Evolutionary conservation across 2,329 filamentous ascomycete genomes (phyloP), one percentile per base, ranked within the genome.

Genomic region (Stachybotrys chartarum): DNA sequence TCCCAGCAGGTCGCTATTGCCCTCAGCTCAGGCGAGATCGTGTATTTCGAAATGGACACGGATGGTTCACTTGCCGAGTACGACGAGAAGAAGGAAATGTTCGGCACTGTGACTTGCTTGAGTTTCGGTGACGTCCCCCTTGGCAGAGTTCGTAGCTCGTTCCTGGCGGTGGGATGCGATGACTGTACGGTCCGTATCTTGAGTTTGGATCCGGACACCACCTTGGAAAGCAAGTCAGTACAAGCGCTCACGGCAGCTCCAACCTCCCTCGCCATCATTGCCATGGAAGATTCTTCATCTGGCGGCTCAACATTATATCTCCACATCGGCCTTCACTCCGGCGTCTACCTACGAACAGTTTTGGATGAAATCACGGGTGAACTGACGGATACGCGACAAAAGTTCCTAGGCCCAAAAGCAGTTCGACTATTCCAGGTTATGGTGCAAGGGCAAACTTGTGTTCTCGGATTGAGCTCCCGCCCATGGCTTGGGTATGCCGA

Each of bases 401-500:
- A 95, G 55, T 99, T 99, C 72, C 78, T 99, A 8, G 95, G 95
- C 0, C 88, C 92, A 0, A 94, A 94, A 63, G 84, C 90, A 31
- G 92, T 96, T 48, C 91, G 90, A 62, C 80, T 99, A 3, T 97
- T 96, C 70, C 86, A 89, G 61, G 91, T 97, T n/a, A 88, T 87
- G 6, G 90, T 97, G 8, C 86, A 94, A 65, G 86, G 86, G 17
- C 88, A 91, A 61, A 87, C 88, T 6, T 91, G 91, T 47, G 88
- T 97, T 14, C 79, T 99, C 53, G 93, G 90, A 3, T 80, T 97
- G 54, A 97, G 91, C 69, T 95, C 92, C 16, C 85, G 93, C 55
- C 89, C 94, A n/a, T 99, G 93, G 92, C 79, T 99, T 5, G 93
- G 92, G 48, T 97, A 97, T 68, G 88, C 91, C 0, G 91, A 97